These are phyloP conservation scores for Cryptococcus sp. DNA, from an alignment of 1,284 basidiomycete species.

Conservation along the genomic window DNA sequence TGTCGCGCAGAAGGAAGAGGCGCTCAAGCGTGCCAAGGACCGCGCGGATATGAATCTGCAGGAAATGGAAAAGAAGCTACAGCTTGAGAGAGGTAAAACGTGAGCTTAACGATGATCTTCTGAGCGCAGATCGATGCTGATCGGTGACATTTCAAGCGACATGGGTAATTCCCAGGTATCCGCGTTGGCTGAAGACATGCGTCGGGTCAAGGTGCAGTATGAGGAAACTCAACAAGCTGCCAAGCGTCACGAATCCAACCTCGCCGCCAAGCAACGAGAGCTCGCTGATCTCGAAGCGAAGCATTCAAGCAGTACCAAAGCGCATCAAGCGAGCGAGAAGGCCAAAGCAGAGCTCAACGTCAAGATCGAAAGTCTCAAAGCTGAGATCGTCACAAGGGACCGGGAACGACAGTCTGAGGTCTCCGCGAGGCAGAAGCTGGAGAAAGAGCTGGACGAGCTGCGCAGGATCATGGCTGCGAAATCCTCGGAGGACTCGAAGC, in stretches of 20 bases:
- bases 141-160: constrained; percentile 60
- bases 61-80: constrained; percentile 74
- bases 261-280: constrained; percentile 76
- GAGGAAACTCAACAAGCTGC: constrained; percentile 61
- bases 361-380: constrained; percentile 67
- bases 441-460: constrained; percentile 82
- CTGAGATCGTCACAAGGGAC: constrained; percentile 67
- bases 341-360: constrained; percentile 64
- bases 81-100: constrained; percentile 67
- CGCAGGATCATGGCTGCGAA: constrained; percentile 79
- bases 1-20: constrained; percentile 75
- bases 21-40: constrained; percentile 72
- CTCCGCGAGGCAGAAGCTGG: constrained; percentile 63
- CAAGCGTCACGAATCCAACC: constrained; percentile 63
- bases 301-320: constrained; percentile 56
- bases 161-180: constrained; percentile 63
- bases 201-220: constrained; percentile 75
- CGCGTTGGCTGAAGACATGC: constrained; percentile 65
- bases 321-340: constrained; percentile 40
- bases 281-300: constrained; percentile 64
- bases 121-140: background rate
- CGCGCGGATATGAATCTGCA: constrained; percentile 67
- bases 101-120: constrained; percentile 52
- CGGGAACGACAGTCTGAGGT: constrained; percentile 63
- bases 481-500: constrained; percentile 78